Conservation (phyloP, 345 rosid genomes). For the Microcos paniculata region DNA sequence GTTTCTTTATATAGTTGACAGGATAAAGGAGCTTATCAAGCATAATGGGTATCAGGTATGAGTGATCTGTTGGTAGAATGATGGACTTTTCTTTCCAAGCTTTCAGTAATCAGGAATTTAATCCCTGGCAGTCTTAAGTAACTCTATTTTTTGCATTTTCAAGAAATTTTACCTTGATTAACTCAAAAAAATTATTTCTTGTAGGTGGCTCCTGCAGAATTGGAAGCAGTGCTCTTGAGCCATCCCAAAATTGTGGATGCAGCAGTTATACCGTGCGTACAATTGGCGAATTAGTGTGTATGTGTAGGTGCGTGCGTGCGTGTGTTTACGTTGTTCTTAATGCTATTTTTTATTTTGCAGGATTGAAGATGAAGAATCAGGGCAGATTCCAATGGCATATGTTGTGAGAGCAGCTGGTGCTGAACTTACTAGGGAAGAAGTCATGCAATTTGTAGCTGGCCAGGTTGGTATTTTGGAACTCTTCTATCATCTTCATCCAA, state of each 20-base stretch:
- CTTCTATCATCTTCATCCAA: neutral
- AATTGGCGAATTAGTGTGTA: neutral
- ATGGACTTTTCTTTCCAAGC: too few species aligned
- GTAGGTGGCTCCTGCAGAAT: slow-evolving; percentile 71
- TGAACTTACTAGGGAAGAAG: slow-evolving; percentile 45
- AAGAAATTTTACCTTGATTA: neutral
- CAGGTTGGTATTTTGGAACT: slow-evolving; percentile 39
- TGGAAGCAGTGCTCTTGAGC: slow-evolving; percentile 56
- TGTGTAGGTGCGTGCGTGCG: neutral
- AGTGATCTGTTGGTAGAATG: too few species aligned
- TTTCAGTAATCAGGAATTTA: neutral
- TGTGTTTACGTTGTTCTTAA: neutral
- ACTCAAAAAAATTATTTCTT: neutral
- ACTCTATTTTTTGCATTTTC: neutral
- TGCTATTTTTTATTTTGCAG: slow-evolving; percentile 25
- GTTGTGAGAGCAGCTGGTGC: slow-evolving; percentile 49
- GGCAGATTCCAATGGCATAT: slow-evolving; percentile 71
- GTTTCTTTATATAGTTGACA: slow-evolving; percentile 49
- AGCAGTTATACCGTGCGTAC: slow-evolving; percentile 58
- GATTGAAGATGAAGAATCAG: slow-evolving; percentile 60
- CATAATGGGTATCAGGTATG: slow-evolving; percentile 68
- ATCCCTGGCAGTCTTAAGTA: neutral
- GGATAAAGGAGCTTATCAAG: slow-evolving; percentile 74
- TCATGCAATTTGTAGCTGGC: slow-evolving; percentile 52
- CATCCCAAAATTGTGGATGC: slow-evolving; percentile 55